Evolutionary conservation across 2,329 filamentous ascomycete genomes (phyloP), one percentile per base, ranked within the genome.

Genomic region (Fusarium pseudonygamai): DNA sequence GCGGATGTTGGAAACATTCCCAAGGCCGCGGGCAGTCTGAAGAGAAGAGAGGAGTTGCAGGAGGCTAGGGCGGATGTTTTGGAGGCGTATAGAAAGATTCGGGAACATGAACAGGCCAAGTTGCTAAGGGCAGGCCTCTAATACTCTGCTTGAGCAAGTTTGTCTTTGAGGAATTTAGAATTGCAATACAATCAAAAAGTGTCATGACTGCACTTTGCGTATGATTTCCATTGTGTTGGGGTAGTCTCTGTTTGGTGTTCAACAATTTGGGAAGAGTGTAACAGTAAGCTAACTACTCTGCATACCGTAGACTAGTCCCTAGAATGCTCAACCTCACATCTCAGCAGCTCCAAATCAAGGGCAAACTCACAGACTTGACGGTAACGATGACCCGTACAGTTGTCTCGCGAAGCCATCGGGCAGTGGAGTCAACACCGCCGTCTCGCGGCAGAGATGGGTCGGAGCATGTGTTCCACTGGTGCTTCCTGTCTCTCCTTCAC

Each of bases 21-120:
- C 45, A 84, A 83, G 66, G 72, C 82, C 22, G 81, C 82, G 13
- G 82, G 82, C 40, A 84, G 82, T 68, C 73, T 84, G 59, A 78
- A 79, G 60, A 80, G 82, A 36, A 79, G 82, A n/a, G 82, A 84
- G 63, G 82, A 84, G 72, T 71, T 84, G 24, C 81, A 84, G 60
- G 72, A 71, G 50, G 77, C 78, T 22, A 77, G 82, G 28, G 75
- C 81, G 22, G 79, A 83, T 46, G 78, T 84, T 39, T 66, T 84
- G 52, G 81, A 83, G 49, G 80, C 82, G n/a, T 83, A 83, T 64
- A 78, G 82, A 47, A 82, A 79, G 68, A 82, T 83, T 45, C 73
- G 79, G 47, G 80, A 83, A 60, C 79, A 82, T 45, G 81, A 83
- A 67, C 82, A 83, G 66, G 78, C 80, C 42, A 83, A 82, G 61